Evolutionary conservation across 2,329 filamentous ascomycete genomes (phyloP).

Genomic region (Diaporthe caulivora): DNA sequence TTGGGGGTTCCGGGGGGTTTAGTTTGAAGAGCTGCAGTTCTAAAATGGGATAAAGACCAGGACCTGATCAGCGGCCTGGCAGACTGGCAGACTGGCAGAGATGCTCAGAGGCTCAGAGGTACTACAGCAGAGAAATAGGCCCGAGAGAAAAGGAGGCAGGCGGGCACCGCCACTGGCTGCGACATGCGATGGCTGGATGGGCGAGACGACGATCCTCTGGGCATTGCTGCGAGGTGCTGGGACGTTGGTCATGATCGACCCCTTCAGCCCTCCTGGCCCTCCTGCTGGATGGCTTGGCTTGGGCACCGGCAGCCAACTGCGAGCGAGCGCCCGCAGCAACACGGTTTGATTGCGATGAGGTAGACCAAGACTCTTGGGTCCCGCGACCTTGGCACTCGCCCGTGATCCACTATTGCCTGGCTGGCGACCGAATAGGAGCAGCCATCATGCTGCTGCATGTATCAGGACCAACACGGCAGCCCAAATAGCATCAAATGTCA

Average conservation of each 20-base stretch:
- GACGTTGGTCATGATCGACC: constrained; percentile 13
- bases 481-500: constrained; percentile 7
- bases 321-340: not conserved
- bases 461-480: constrained; percentile 15
- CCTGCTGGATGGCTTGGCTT: not conserved
- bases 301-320: not conserved
- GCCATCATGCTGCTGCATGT: constrained; percentile 1
- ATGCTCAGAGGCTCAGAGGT: not conserved
- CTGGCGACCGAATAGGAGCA: constrained; percentile 15
- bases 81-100: too few species aligned
- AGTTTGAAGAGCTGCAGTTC: not conserved
- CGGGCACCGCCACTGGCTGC: constrained; percentile 24
- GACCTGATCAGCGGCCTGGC: not conserved
- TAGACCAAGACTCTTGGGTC: constrained; percentile 25
- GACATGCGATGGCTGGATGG: constrained; percentile 12
- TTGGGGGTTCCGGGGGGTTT: constrained; percentile 15
- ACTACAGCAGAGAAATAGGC: not conserved
- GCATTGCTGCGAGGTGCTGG: constrained; percentile 20
- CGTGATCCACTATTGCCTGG: constrained; percentile 10
- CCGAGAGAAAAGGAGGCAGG: constrained; percentile 9
- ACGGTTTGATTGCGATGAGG: constrained; percentile 31
- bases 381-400: constrained; percentile 2
- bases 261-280: constrained; percentile 10
- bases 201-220: constrained; percentile 21
- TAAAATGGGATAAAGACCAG: not conserved